Percentiles rank a stretch among this genome's conserved stretches.
These are phyloP conservation scores for Pulveroboletus sp. DNA, from an alignment of 1,284 basidiomycete species.

Conservation along the genomic window DNA sequence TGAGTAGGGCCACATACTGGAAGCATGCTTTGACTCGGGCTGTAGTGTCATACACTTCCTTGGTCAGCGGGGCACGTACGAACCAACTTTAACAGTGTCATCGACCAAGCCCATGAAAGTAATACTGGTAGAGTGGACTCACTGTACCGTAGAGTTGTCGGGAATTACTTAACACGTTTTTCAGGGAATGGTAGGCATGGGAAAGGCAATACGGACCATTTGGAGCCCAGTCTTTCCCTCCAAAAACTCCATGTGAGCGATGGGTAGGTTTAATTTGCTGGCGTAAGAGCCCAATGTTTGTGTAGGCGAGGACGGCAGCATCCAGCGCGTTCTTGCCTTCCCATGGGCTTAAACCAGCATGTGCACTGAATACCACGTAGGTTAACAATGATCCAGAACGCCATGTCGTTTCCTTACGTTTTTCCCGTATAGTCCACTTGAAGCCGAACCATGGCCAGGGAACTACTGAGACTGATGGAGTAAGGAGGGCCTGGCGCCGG, in stretches of 20 bases:
- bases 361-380: constrained; percentile 48
- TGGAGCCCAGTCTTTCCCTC: constrained; percentile 60
- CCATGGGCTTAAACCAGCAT: constrained; percentile 72
- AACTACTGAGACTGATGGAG: constrained; percentile 53
- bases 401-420: constrained; percentile 43
- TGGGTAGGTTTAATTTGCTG: constrained; percentile 69
- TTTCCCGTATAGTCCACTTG: constrained; percentile 59
- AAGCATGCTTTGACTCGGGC: constrained; percentile 71
- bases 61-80: constrained; percentile 66
- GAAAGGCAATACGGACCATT: constrained; percentile 47
- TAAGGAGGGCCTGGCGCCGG: constrained; percentile 60
- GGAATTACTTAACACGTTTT: constrained; percentile 62
- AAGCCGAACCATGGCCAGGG: constrained; percentile 52
- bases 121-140: constrained; percentile 14
- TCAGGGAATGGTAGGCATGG: not conserved
- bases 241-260: constrained; percentile 66
- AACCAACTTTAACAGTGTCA: constrained; percentile 48
- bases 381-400: not conserved
- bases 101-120: not conserved
- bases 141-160: constrained; percentile 69
- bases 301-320: constrained; percentile 75
- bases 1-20: constrained; percentile 47
- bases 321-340: constrained; percentile 77
- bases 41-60: constrained; percentile 56
- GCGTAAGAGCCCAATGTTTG: constrained; percentile 68